phyloP scores from a whole-genome alignment of 2,329 filamentous ascomycete genomes.

The Paecilomyces variotii region DNA sequence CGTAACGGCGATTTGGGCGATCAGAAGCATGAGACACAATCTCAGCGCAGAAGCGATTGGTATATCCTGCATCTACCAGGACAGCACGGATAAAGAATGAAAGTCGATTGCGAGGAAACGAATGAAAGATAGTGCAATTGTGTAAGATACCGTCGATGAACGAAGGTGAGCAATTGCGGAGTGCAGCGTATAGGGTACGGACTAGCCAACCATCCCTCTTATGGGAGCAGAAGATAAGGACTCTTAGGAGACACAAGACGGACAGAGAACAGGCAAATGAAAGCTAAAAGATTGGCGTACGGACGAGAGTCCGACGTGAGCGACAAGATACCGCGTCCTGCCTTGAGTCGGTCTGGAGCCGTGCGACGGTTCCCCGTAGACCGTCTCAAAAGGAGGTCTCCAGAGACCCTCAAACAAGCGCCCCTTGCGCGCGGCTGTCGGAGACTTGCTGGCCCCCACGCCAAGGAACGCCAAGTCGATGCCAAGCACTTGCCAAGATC shows the following conservation, averaged over 20 bases:
- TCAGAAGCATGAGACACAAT: not conserved
- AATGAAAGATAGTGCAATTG: not conserved
- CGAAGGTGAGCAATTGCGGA: not conserved
- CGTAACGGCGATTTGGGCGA: not conserved
- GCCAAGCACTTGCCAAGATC: not conserved
- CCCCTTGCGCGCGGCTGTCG: constrained; percentile 31
- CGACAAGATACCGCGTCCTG: constrained; percentile 2
- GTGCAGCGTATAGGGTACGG: not conserved
- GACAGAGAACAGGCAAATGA: not conserved
- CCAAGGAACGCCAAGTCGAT: not conserved
- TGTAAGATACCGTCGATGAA: not conserved
- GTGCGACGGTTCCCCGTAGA: constrained; percentile 18
- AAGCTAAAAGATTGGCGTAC: not conserved
- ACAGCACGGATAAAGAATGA: not conserved
- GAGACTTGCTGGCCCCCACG: not conserved
- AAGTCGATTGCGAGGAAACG: not conserved
- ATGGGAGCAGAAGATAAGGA: not conserved
- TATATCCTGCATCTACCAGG: not conserved
- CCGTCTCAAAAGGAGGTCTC: constrained; percentile 23
- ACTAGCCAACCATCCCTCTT: not conserved
- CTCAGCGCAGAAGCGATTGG: not conserved
- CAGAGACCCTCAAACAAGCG: constrained; percentile 23
- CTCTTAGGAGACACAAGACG: not conserved
- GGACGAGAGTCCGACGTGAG: not conserved
- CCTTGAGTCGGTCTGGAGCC: not conserved